Percentiles rank a stretch among this genome's conserved stretches.
Conservation (phyloP, 768 basidiomycete species). For the Agaricus sinodeliciosus region DNA sequence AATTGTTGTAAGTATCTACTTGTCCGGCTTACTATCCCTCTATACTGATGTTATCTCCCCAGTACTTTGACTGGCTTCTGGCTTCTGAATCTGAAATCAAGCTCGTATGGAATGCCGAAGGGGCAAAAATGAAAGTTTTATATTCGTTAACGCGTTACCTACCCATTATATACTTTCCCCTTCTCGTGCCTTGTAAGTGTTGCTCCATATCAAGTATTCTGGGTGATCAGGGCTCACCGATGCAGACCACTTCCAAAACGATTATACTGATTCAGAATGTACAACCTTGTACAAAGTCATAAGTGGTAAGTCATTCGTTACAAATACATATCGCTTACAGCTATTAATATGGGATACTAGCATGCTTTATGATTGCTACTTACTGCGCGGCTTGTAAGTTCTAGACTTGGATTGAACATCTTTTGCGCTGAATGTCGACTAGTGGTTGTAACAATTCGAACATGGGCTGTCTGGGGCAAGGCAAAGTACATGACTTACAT, state of each 20-base stretch:
- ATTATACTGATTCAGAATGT: background rate
- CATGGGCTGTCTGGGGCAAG: background rate
- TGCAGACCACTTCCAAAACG: background rate
- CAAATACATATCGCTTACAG: background rate
- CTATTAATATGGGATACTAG: background rate
- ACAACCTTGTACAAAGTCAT: background rate
- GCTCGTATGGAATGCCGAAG: background rate
- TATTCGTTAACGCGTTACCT: background rate
- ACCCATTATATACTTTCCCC: background rate
- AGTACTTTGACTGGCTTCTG: background rate
- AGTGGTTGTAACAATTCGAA: background rate
- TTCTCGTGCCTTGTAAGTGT: background rate
- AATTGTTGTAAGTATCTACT: too few species aligned
- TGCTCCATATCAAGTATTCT: background rate
- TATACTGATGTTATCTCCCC: background rate
- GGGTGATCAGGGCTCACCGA: background rate
- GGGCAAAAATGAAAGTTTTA: background rate
- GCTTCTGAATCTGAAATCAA: background rate
- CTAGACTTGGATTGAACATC: background rate
- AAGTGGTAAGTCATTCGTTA: background rate
- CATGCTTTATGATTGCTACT: background rate
- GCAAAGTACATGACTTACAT: background rate
- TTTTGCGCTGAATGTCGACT: too few species aligned
- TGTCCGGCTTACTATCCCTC: too few species aligned
- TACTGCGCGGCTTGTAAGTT: background rate